Base-by-base conservation (phyloP, 805 yeast genomes). In the Ogataea methylovora region DNA sequence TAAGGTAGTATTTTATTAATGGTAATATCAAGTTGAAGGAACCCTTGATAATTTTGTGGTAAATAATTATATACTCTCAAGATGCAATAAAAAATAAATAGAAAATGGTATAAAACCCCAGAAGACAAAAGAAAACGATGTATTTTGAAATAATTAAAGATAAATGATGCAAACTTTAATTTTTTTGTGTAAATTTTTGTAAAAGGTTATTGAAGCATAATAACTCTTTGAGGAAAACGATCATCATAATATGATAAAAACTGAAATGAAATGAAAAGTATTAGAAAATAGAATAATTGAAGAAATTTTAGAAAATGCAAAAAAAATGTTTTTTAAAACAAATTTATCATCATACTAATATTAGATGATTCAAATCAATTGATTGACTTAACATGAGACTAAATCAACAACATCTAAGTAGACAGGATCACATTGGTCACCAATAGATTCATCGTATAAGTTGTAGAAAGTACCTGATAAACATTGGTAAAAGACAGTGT, bases 401-500 rank as follows among this genome's bases (percentile, higher is more conserved):
- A 70, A 57, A 49, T 70, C 69, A 36, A 70, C 64, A 43, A 70
- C 51, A 28, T 48, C 49, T 34, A 71, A 63, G 48, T 65, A 42
- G 34, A 71, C 76, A 24, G 65, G 58, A 32, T 52, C 42, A 59
- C 76, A 70, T 48, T 67, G 71, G 28, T 45, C 54, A 29, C 71
- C 73, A 40, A 64, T 54, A 35, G 59, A 50, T 54, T 69, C 58
- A 48, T 69, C 73, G 56, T 72, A 72, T 55, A 72, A 61, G 66
- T 72, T 72, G 71, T 67, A 70, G 68, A 72, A 72, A 48, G 58
- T 60, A 41, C 77, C 78, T n/a, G 76, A 69, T 44, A 58, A 48
- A 56, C 78, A 72, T 54, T 69, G 71, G 69, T 66, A 71, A 67
- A 71, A 72, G 24, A 58, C 56, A 32, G 67, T 61, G 34, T 48